A percentile compares a stretch with the other conserved stretches of the same genome.
Conservation (phyloP, 345 rosid species). For the Eucalyptus camaldulensis region DNA sequence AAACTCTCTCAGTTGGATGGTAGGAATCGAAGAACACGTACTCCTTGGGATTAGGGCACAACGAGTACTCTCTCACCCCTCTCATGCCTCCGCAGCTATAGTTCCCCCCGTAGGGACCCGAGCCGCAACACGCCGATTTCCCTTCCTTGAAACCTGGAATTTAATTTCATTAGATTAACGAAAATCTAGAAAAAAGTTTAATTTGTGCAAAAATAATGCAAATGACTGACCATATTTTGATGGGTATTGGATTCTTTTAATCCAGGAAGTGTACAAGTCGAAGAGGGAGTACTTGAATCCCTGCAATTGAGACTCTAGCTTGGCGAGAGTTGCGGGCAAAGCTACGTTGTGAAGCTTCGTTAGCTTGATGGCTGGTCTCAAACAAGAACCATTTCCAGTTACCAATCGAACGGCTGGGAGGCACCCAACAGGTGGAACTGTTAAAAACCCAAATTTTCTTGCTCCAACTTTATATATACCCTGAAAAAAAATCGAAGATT, state of each 20-base stretch:
- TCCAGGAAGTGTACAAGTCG: neutral
- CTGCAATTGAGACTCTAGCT: neutral
- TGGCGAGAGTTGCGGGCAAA: neutral
- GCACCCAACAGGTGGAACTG: conserved; percentile 4
- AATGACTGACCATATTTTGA: conserved; percentile 1
- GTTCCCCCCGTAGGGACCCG: neutral
- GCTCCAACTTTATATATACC: conserved; percentile 5
- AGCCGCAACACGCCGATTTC: conserved; percentile 11
- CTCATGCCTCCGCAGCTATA: neutral
- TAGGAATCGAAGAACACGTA: neutral
- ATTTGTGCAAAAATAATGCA: neutral
- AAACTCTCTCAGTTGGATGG: neutral
- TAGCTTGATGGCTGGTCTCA: neutral
- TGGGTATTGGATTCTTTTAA: neutral
- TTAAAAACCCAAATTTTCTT: conserved; percentile 8
- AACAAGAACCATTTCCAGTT: neutral
- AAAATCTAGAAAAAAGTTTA: neutral
- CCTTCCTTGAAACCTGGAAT: conserved; percentile 3
- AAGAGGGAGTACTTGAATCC: neutral
- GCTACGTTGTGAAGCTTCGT: conserved; percentile 1
- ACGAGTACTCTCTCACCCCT: neutral
- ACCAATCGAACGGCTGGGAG: neutral
- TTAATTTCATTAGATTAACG: neutral
- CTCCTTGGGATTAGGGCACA: neutral
- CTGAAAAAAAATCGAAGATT: neutral